Conservation (phyloP, 2,329 filamentous ascomycete species). For the Fusarium phyllophilum region DNA sequence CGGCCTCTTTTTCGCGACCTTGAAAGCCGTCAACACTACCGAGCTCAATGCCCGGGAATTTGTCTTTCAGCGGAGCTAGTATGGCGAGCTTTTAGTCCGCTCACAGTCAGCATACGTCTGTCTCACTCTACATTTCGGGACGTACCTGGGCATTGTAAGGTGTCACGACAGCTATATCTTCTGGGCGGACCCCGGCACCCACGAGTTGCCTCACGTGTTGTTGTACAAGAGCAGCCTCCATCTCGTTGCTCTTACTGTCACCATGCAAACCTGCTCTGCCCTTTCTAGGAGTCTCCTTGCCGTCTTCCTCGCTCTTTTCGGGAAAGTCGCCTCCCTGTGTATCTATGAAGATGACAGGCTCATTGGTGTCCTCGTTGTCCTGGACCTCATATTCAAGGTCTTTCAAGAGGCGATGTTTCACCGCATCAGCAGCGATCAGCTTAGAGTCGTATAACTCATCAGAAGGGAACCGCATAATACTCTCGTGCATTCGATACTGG, state of each 20-base stretch:
- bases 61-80: slow-evolving; percentile 81
- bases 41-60: slow-evolving; percentile 87
- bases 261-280: slow-evolving; percentile 57
- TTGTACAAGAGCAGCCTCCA: slow-evolving; percentile 84
- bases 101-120: slow-evolving; percentile 31
- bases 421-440: slow-evolving; percentile 81
- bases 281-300: slow-evolving; percentile 58
- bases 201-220: slow-evolving; percentile 81
- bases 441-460: slow-evolving; percentile 85
- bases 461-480: slow-evolving; percentile 95
- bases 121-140: slow-evolving; percentile 10
- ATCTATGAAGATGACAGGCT: slow-evolving; percentile 93
- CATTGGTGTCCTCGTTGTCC: slow-evolving; percentile 85
- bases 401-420: slow-evolving; percentile 78
- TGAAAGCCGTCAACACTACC: slow-evolving; percentile 98
- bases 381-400: slow-evolving; percentile 81
- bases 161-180: slow-evolving; percentile 92
- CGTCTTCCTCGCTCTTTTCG: slow-evolving; percentile 81
- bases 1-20: slow-evolving; percentile 94
- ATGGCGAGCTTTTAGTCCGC: slow-evolving; percentile 70
- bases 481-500: slow-evolving; percentile 98
- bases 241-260: slow-evolving; percentile 88
- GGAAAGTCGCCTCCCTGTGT: slow-evolving; percentile 95
- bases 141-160: slow-evolving; percentile 92
- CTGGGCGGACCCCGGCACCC: slow-evolving; percentile 79